These are phyloP conservation scores for Lagerstroemia speciosa DNA, from an alignment of 345 rosid species.

Conservation along the genomic window DNA sequence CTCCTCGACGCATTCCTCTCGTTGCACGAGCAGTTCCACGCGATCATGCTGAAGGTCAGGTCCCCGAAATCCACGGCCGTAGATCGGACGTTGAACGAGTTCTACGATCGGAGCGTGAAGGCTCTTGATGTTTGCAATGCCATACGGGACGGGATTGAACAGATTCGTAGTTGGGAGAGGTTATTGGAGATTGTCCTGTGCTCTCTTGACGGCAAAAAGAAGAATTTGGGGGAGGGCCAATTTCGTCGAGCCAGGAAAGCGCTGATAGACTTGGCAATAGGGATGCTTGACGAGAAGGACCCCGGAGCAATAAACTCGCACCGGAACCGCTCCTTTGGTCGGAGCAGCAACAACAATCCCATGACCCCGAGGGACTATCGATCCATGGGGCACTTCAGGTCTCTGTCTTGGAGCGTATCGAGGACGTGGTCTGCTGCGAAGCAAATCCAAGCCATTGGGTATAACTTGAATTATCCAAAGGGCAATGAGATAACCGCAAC, in stretches of 20 bases:
- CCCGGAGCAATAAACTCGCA: constrained; percentile 35
- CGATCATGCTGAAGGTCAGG: constrained; percentile 12
- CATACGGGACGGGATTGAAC: constrained; percentile 73
- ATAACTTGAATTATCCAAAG: constrained; percentile 50
- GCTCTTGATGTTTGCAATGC: constrained; percentile 87
- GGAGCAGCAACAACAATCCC: constrained; percentile 16
- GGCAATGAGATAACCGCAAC: constrained; percentile 44
- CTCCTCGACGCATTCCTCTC: constrained; percentile 31
- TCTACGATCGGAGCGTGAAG: constrained; percentile 62
- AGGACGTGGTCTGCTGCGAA: constrained; percentile 92
- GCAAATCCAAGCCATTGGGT: constrained; percentile 78
- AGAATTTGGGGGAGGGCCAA: constrained; percentile 65
- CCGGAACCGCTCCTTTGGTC: constrained; percentile 82
- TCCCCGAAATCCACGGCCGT: constrained; percentile 21
- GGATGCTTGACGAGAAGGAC: constrained; percentile 86
- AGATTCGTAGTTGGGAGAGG: constrained; percentile 62
- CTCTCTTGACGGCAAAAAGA: constrained; percentile 26
- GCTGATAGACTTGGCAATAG: constrained; percentile 61
- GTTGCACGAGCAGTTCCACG: constrained; percentile 31
- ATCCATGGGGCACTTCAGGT: constrained; percentile 54
- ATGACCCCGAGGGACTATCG: constrained; percentile 27
- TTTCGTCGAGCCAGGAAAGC: constrained; percentile 87
- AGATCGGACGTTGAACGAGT: constrained; percentile 48
- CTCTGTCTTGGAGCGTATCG: constrained; percentile 95
- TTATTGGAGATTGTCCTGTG: constrained; percentile 58